phyloP scores from a whole-genome alignment of 2,329 filamentous ascomycete species.

The Elsinoe batatas region DNA sequence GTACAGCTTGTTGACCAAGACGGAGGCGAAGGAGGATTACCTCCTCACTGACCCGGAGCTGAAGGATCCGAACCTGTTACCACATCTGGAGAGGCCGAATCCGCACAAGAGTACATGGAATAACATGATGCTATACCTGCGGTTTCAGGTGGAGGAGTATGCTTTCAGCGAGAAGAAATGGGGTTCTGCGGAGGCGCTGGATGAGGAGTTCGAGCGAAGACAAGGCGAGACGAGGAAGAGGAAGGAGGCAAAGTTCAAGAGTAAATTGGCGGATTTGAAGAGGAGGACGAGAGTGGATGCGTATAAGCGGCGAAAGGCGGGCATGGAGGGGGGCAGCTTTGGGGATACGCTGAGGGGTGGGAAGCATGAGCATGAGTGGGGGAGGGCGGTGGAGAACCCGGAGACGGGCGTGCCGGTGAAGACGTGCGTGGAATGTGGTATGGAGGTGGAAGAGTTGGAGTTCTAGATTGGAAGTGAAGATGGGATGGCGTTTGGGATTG shows the following conservation, averaged over 20 bases:
- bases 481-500: not conserved
- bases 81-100: slow-evolving; percentile 81
- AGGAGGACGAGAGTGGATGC: slow-evolving; percentile 87
- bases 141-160: slow-evolving; percentile 90
- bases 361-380: slow-evolving; percentile 86
- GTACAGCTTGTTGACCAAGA: slow-evolving; percentile 93
- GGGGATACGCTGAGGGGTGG: slow-evolving; percentile 61
- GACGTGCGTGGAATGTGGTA: slow-evolving; percentile 56
- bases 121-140: slow-evolving; percentile 96
- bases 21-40: slow-evolving; percentile 91
- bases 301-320: slow-evolving; percentile 60
- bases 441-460: slow-evolving; percentile 58
- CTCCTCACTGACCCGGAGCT: slow-evolving; percentile 89
- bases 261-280: slow-evolving; percentile 81
- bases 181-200: slow-evolving; percentile 48
- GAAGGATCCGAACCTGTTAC: slow-evolving; percentile 76
- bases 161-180: slow-evolving; percentile 76
- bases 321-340: slow-evolving; percentile 48
- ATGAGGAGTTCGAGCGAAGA: slow-evolving; percentile 17
- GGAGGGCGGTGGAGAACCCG: slow-evolving; percentile 46
- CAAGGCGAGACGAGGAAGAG: slow-evolving; percentile 17
- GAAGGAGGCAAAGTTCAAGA: slow-evolving; percentile 64
- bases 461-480: slow-evolving; percentile 34
- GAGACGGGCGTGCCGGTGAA: slow-evolving; percentile 69
- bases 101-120: slow-evolving; percentile 95